phyloP scores from a whole-genome alignment of 805 yeast genomes.

The Schwanniomyces pseudopolymorphus region DNA sequence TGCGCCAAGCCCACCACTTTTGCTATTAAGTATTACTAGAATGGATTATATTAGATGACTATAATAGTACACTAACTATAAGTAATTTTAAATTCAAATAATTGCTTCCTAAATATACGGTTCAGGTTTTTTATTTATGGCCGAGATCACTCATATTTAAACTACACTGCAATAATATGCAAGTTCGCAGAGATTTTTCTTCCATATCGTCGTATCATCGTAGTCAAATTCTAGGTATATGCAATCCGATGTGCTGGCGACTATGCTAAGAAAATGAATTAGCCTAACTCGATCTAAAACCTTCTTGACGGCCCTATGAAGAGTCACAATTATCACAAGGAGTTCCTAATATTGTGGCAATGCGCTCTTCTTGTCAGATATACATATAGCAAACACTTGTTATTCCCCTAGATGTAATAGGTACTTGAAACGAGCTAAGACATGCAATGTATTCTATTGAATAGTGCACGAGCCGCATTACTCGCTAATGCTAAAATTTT shows the following conservation, averaged over 20 bases:
- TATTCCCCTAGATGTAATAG: not conserved
- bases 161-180: not conserved
- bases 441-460: not conserved
- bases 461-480: not conserved
- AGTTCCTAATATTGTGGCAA: not conserved
- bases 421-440: not conserved
- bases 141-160: slow-evolving; percentile 2
- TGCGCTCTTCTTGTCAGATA: not conserved
- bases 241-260: not conserved
- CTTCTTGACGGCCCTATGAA: not conserved
- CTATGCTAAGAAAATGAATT: not conserved
- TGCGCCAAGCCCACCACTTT: not conserved
- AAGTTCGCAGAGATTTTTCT: slow-evolving; percentile 1
- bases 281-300: not conserved
- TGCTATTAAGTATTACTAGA: not conserved
- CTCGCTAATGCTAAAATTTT: not conserved
- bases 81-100: not conserved
- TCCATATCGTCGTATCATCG: slow-evolving; percentile 1
- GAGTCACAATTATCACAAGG: not conserved
- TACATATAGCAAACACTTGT: not conserved
- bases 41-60: not conserved
- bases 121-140: not conserved
- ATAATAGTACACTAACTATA: not conserved
- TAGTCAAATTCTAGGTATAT: slow-evolving; percentile 2
- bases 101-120: not conserved